Percentiles rank a stretch among this genome's conserved stretches.
These are phyloP conservation scores for Mycena epipterygia DNA, from an alignment of 768 basidiomycete genomes.

Conservation along the genomic window DNA sequence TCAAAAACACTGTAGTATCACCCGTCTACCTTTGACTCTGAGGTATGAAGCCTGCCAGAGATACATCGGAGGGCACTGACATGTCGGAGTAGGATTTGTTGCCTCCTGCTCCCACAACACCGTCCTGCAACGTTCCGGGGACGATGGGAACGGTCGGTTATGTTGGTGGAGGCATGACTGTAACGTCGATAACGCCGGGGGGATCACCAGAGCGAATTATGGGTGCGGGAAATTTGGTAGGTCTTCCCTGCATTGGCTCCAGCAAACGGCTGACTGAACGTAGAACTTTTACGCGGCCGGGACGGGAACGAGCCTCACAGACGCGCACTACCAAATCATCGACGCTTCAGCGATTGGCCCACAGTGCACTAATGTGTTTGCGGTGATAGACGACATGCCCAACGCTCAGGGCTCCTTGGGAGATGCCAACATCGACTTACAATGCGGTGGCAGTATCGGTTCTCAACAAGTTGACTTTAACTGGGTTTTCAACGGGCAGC, in stretches of 20 bases:
- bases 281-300: constrained; percentile 24
- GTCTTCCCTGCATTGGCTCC: not conserved
- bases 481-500: constrained; percentile 24
- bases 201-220: constrained; percentile 6
- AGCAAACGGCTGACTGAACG: not conserved
- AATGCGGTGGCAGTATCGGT: constrained; percentile 10
- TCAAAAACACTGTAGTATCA: not conserved
- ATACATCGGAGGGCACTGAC: not conserved
- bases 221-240: constrained; percentile 1
- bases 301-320: constrained; percentile 8
- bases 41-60: not conserved
- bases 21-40: constrained; percentile 14
- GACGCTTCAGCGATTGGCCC: constrained; percentile 6
- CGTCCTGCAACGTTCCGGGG: constrained; percentile 18
- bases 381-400: not conserved
- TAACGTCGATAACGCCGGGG: not conserved
- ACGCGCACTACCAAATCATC: constrained; percentile 2
- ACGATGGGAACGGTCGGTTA: constrained; percentile 7
- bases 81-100: not conserved
- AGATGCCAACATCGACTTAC: constrained; percentile 9
- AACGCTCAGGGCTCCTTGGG: constrained; percentile 1
- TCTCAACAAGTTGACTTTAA: constrained; percentile 16
- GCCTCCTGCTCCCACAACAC: not conserved
- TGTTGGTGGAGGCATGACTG: not conserved
- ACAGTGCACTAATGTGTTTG: constrained; percentile 4